phyloP scores from a whole-genome alignment of 2,329 filamentous ascomycete genomes.

The Claviceps fusiformis region DNA sequence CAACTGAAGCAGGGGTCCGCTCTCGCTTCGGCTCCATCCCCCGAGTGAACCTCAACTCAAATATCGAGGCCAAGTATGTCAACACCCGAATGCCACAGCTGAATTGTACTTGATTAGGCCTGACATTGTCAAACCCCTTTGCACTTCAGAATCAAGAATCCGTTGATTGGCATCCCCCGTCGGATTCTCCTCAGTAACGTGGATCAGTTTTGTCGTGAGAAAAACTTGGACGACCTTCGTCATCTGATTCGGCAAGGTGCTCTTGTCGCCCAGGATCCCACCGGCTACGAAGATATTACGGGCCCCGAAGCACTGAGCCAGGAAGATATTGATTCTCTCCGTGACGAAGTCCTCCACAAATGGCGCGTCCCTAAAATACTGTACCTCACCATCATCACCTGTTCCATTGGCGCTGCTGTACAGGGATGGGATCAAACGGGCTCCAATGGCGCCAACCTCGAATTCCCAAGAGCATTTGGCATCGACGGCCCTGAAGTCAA shows the following conservation, averaged over 20 bases:
- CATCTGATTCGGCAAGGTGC: constrained; percentile 53
- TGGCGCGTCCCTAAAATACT: constrained; percentile 51
- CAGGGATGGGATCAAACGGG: constrained; percentile 58
- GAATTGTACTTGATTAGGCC: neutral
- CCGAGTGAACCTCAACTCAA: constrained; percentile 30
- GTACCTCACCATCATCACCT: constrained; percentile 53
- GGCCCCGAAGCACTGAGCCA: constrained; percentile 44
- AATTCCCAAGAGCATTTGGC: constrained; percentile 41
- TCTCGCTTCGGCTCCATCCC: constrained; percentile 15
- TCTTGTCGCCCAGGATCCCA: constrained; percentile 58
- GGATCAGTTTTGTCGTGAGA: constrained; percentile 45
- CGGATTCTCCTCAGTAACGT: constrained; percentile 39
- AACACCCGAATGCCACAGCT: neutral
- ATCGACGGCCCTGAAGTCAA: constrained; percentile 20
- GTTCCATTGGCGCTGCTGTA: constrained; percentile 57
- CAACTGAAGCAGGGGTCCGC: constrained; percentile 23
- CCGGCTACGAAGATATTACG: constrained; percentile 43
- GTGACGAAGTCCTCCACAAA: constrained; percentile 50
- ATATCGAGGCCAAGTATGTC: constrained; percentile 29
- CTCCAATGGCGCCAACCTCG: constrained; percentile 48
- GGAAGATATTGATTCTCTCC: constrained; percentile 44
- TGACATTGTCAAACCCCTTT: constrained; percentile 3
- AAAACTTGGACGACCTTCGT: constrained; percentile 44
- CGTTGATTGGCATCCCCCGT: constrained; percentile 38
- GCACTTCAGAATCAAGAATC: constrained; percentile 27